Evolutionary conservation across 192 early-diverging fungal species (phyloP), one percentile per base, ranked within the genome.

Genomic region (Dispira simplex): DNA sequence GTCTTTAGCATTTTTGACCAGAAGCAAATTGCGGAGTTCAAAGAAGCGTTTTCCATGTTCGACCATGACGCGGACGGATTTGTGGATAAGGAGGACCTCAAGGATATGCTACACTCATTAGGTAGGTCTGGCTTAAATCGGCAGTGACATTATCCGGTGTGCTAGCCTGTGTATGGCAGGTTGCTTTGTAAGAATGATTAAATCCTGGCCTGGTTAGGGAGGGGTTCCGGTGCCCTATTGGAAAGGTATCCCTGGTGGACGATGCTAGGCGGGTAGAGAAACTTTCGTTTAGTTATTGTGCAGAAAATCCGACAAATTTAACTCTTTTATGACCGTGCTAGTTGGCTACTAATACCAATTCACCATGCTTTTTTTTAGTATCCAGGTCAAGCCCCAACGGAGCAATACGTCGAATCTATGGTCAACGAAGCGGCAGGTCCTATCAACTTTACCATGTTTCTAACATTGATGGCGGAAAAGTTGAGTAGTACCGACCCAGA

Each of bases 1-100:
- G 92, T 95, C 20, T 98, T 98, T 78, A 92, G 90, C 47, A 93
- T 97, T 80, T 98, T 98, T 79, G 91, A 94, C 72, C 90, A 91
- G 63, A 80, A 88, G 63, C 93, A 97, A 71, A 94, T 98, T 60
- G 86, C 85, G 46, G 91, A 97, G 68, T 92, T 97, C 78, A 95
- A 94, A 68, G 92, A 98, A 70, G 91, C 92, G 44, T 98, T 98
- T 76, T 87, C 84, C 20, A 88, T 97, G 66, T 92, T 97, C 69
- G 95, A 96, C 70, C 86, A 93, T 73, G 90, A 97, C 68, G 80
- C 77, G 2, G 93, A 98, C 75, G 91, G 87, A 13, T 88, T 93
- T 63, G 77, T 98, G 25, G 92, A 94, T 79, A 82, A 81, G 45
- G 92, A 95, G 46, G 95, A 96, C 77, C 72, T 98, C 52, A 87